Conservation (phyloP, 805 yeast genomes). For the Candida fluviatilis region DNA sequence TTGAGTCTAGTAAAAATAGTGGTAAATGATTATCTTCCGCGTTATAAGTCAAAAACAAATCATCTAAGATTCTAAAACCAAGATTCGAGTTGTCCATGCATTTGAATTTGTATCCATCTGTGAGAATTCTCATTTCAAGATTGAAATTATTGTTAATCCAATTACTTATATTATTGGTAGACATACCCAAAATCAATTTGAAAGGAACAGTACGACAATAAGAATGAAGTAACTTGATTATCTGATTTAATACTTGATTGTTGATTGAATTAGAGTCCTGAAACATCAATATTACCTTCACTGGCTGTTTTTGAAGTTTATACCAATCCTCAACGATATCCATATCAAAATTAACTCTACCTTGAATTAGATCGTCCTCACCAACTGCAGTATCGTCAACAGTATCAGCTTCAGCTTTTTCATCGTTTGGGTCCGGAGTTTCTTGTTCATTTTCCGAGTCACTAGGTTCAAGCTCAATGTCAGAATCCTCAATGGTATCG, state of each 20-base stretch:
- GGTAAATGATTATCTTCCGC: conserved; percentile 12
- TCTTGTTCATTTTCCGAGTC: conserved; percentile 11
- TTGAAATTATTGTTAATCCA: conserved; percentile 35
- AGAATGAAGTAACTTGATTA: conserved; percentile 26
- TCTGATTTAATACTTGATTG: conserved; percentile 31
- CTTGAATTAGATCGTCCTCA: conserved; percentile 9
- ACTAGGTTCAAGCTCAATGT: conserved; percentile 2
- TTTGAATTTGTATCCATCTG: conserved; percentile 29
- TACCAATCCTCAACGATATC: conserved; percentile 34
- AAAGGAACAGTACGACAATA: conserved; percentile 25
- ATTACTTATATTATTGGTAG: conserved; percentile 28
- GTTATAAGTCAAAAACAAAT: conserved; percentile 26
- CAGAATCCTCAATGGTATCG: conserved; percentile 6
- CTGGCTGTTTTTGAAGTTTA: not conserved
- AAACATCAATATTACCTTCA: conserved; percentile 12
- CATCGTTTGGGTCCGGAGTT: conserved; percentile 9
- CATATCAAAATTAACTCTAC: conserved; percentile 31
- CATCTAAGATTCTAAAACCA: conserved; percentile 30
- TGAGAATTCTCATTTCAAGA: conserved; percentile 23
- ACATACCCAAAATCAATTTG: conserved; percentile 32
- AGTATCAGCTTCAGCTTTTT: conserved; percentile 12
- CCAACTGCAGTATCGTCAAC: conserved; percentile 6
- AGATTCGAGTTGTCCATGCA: conserved; percentile 28
- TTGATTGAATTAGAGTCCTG: conserved; percentile 35
- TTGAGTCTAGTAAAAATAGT: conserved; percentile 19